Base-by-base conservation (phyloP, 2,329 filamentous ascomycete genomes). In the Ophiostoma sp. region DNA sequence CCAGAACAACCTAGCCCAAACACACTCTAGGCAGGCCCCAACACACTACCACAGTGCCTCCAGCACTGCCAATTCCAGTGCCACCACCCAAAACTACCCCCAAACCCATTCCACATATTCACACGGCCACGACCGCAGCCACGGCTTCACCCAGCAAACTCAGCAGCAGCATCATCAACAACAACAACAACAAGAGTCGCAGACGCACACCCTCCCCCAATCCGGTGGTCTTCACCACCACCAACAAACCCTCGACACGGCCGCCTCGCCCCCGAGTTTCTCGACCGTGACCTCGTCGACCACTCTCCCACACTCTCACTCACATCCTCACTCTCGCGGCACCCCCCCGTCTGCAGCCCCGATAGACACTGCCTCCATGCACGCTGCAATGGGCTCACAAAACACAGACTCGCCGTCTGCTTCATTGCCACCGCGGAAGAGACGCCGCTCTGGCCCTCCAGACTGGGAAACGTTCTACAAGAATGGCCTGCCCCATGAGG, bases 381-480 rank as follows among this genome's bases (percentile, higher is more conserved):
- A 68, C 35, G 74, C 66, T 15, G 23, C 76, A 71, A 83, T 82
- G 81, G 75, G 80, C 71, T 72, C 79, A 54, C 77, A 75, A 52
- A 76, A 75, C 48, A 75, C 79, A 54, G 74, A 77, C 17, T 65
- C 62, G 44, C 73, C 77, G 33, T 77, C 68, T 7, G 60, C 79
- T 66, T 75, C 78, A 64, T 78, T 76, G 70, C 74, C 75, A 27
- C 73, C 75, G 44, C 76, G 83, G 74, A 88, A 87, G 77, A 82
- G 85, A 74, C 82, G 85, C 74, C 84, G 85, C 72, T 87, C 84
- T 73, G 85, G 85, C 78, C 84, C 88, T 74, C 90, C 91, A 67
- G 89, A 95, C 79, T 95, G 92, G 92, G 83, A 86, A 71, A 87
- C 85, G 73, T 95, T 94, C 77, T 94, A 94, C 79, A 90, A 90